phyloP scores from a whole-genome alignment of 371 early-diverging fungal genomes.

The Dinochytrium kinnereticum region DNA sequence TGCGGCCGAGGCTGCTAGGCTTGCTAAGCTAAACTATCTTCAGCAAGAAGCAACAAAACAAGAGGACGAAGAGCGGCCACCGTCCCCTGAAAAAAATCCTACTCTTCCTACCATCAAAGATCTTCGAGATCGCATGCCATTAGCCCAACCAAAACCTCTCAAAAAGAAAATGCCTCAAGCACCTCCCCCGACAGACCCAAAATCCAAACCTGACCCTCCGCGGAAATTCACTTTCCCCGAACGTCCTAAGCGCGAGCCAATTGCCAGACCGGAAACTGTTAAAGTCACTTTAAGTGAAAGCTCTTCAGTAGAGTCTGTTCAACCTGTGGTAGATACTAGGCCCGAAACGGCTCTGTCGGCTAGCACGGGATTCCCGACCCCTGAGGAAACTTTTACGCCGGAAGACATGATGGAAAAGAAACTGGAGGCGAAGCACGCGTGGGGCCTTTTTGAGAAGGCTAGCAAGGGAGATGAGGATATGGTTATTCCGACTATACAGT shows the following conservation, averaged over 20 bases:
- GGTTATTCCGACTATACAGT: not conserved
- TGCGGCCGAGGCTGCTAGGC: constrained; percentile 16
- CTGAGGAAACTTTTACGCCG: not conserved
- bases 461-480: constrained; percentile 7
- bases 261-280: too few relatives aligned
- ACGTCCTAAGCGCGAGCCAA: too few relatives aligned
- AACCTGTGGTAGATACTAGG: not conserved
- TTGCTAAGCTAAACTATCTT: not conserved
- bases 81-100: not conserved
- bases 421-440: constrained; percentile 15
- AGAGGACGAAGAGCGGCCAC: not conserved
- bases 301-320: not conserved
- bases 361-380: not conserved
- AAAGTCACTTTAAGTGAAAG: too few relatives aligned
- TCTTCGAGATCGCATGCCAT: not conserved
- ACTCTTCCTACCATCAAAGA: not conserved
- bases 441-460: constrained; percentile 10
- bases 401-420: constrained; percentile 19
- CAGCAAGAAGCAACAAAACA: constrained; percentile 5
- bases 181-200: not conserved
- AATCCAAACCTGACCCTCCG: not conserved
- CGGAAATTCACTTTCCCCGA: too few relatives aligned
- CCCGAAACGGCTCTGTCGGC: not conserved
- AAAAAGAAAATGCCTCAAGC: not conserved
- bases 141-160: not conserved